phyloP scores from a whole-genome alignment of 2,329 filamentous ascomycete genomes.

The Stagonosporopsis tanaceti region DNA sequence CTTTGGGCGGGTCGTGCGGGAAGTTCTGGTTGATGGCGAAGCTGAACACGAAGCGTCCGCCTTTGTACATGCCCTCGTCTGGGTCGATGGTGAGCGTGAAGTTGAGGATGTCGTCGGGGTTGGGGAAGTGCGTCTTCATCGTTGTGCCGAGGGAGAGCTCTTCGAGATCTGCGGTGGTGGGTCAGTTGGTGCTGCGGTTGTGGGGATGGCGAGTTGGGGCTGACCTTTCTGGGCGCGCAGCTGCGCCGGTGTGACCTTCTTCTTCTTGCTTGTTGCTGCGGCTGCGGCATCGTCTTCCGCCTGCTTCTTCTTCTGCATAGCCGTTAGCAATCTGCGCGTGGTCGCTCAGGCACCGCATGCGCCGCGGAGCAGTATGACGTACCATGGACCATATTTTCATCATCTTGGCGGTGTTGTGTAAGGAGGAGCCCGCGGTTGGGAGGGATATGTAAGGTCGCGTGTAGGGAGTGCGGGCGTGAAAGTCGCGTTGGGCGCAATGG shows the following conservation, averaged over 20 bases:
- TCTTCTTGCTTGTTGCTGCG: constrained; percentile 83
- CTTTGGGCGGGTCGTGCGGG: constrained; percentile 96
- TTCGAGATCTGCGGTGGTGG: constrained; percentile 69
- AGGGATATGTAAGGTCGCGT: constrained; percentile 26
- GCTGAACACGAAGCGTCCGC: constrained; percentile 84
- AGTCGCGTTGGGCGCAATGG: constrained; percentile 11
- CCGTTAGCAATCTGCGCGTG: constrained; percentile 32
- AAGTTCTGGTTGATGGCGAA: constrained; percentile 95
- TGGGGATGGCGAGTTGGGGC: no score
- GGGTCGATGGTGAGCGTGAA: constrained; percentile 83
- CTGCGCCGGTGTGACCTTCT: constrained; percentile 97
- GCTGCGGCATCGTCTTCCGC: constrained; percentile 93
- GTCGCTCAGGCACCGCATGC: not conserved
- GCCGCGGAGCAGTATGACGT: constrained; percentile 39
- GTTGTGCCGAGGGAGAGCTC: constrained; percentile 80
- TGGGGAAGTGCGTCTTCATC: constrained; percentile 82
- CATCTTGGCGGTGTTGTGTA: constrained; percentile 68
- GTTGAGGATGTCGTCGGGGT: constrained; percentile 86
- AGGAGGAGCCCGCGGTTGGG: constrained; percentile 10
- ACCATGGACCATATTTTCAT: constrained; percentile 99
- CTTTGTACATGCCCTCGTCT: constrained; percentile 89
- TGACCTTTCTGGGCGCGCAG: constrained; percentile 93
- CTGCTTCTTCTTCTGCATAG: constrained; percentile 79
- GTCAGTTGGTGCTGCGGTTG: not conserved
- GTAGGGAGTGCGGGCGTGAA: constrained; percentile 18